Conservation (phyloP, 768 basidiomycete genomes). For the Ramaria sp. region DNA sequence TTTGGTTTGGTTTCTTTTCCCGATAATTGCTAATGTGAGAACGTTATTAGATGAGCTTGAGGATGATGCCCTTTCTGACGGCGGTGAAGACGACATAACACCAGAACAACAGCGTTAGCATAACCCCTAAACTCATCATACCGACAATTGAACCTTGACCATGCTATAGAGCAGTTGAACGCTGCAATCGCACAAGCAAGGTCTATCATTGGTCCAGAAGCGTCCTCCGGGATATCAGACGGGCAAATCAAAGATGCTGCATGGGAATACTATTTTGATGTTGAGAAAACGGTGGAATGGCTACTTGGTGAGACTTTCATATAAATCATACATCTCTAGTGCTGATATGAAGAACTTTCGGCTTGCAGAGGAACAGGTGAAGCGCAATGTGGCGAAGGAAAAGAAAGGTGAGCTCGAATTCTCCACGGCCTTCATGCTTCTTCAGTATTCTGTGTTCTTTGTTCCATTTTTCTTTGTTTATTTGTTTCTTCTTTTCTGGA, state of each 20-base stretch:
- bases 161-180: constrained; percentile 46
- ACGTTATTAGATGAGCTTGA: constrained; percentile 66
- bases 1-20: constrained; percentile 13
- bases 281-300: constrained; percentile 66
- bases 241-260: constrained; percentile 64
- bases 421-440: constrained; percentile 17
- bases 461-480: constrained; percentile 8
- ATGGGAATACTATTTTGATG: constrained; percentile 85
- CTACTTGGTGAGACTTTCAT: constrained; percentile 46
- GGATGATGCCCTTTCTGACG: constrained; percentile 70
- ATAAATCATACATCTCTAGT: not conserved
- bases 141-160: constrained; percentile 10
- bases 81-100: constrained; percentile 72
- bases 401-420: constrained; percentile 70
- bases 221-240: constrained; percentile 60
- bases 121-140: not conserved
- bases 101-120: constrained; percentile 66
- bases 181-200: constrained; percentile 61
- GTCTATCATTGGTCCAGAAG: constrained; percentile 53
- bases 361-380: constrained; percentile 56
- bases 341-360: not conserved
- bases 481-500: not conserved
- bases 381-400: constrained; percentile 51
- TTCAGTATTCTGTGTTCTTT: constrained; percentile 16
- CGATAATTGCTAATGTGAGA: not conserved